phyloP scores from a whole-genome alignment of 495 filamentous ascomycete species.

The Talaromyces thailandensis region DNA sequence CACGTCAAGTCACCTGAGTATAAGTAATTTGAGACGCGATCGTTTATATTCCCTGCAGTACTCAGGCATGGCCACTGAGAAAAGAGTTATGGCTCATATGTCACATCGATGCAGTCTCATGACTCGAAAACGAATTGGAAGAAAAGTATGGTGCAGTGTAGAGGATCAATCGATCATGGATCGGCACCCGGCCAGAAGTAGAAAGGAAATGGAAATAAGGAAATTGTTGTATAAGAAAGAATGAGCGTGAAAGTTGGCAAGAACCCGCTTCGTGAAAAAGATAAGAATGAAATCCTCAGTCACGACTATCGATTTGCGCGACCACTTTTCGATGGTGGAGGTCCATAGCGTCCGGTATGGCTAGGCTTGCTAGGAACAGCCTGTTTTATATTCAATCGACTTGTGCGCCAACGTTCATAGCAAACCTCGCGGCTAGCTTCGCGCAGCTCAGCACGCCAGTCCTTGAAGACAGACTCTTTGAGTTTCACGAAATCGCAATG shows the following conservation, averaged over 20 bases:
- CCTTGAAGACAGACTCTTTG: conserved; percentile 84
- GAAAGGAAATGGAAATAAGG: background rate
- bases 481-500: conserved; percentile 94
- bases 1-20: background rate
- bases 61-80: background rate
- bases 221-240: background rate
- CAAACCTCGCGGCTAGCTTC: conserved; percentile 87
- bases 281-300: background rate
- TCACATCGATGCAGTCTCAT: conserved; percentile 1
- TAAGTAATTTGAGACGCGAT: background rate
- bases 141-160: background rate
- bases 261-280: background rate
- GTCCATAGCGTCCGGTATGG: conserved; percentile 4
- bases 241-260: background rate
- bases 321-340: conserved; percentile 2
- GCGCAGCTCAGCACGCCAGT: conserved; percentile 86
- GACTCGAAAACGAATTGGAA: background rate
- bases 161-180: background rate
- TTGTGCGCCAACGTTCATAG: conserved; percentile 95
- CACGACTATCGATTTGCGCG: conserved; percentile 4
- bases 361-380: background rate
- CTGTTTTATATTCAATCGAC: conserved; percentile 43
- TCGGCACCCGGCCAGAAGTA: background rate
- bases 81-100: background rate
- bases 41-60: background rate